Evolutionary conservation across 139 green algal genomes (phyloP).

Genomic region (Monoraphidium neglectum): DNA sequence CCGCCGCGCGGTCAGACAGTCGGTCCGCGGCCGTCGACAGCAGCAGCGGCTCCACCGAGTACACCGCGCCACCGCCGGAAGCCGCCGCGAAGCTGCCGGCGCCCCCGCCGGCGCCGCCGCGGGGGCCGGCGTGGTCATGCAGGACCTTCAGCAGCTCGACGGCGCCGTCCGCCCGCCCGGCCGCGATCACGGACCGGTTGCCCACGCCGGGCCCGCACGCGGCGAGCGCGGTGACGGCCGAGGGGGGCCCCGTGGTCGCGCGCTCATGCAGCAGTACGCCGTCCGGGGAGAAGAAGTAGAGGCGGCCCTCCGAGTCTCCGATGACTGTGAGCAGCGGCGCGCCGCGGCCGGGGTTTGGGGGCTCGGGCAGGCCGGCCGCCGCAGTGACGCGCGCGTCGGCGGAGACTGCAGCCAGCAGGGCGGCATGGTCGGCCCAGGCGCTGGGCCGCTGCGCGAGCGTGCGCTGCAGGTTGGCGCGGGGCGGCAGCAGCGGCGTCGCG

Average conservation of each 20-base stretch:
- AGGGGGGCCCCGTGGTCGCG: conserved; percentile 7
- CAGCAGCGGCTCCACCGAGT: no score
- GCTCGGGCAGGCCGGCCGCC: neutral
- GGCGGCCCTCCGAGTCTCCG: conserved; percentile 23
- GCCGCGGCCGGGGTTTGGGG: neutral
- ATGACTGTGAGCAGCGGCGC: neutral
- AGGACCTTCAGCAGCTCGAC: conserved; percentile 1
- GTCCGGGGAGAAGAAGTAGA: conserved; percentile 31
- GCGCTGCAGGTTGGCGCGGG: conserved; percentile 8
- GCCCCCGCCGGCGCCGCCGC: no score
- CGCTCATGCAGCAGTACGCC: conserved; percentile 26
- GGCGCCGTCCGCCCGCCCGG: conserved; percentile 4
- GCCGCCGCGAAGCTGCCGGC: no score
- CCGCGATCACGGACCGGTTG: conserved; percentile 12
- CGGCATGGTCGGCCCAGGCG: conserved; percentile 8
- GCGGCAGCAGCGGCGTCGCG: neutral
- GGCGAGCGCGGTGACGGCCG: neutral
- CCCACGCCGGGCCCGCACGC: neutral
- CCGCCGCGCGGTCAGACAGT: no score
- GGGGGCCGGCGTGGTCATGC: neutral
- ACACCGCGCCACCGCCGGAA: no score
- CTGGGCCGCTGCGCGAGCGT: neutral
- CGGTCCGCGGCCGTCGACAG: no score
- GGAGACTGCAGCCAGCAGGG: conserved; percentile 4
- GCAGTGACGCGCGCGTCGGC: conserved; percentile 6